A percentile compares a stretch with the other conserved stretches of the same genome.
These are phyloP conservation scores for Chlorella sp. DNA, from an alignment of 139 green algal genomes.

Conservation along the genomic window DNA sequence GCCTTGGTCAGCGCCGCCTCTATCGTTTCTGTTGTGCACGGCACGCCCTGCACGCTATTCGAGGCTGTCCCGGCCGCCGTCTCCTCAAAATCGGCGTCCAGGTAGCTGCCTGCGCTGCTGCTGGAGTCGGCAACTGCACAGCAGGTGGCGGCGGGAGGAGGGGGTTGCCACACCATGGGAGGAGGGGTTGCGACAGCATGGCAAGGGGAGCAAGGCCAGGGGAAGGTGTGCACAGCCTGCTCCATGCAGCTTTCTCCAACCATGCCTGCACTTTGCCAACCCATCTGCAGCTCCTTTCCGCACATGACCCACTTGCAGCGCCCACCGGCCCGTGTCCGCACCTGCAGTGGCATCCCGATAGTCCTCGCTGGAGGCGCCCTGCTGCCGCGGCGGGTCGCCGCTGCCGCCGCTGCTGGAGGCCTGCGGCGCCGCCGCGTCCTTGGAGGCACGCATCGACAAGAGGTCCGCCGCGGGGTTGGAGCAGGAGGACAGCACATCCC, in stretches of 20 bases:
- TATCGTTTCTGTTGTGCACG: conserved; percentile 43
- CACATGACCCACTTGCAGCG: too few relatives aligned
- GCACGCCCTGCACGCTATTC: conserved; percentile 13
- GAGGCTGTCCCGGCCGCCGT: neutral
- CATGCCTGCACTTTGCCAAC: too few relatives aligned
- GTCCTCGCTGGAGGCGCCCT: neutral
- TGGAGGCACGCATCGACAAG: neutral
- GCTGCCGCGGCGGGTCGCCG: neutral
- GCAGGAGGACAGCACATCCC: conserved; percentile 49
- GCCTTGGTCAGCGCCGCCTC: conserved; percentile 56
- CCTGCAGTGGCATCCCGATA: neutral
- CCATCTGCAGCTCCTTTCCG: too few relatives aligned
- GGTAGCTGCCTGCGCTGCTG: conserved; percentile 14
- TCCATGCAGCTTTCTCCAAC: too few relatives aligned
- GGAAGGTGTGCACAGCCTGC: too few relatives aligned
- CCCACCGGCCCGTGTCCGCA: too few relatives aligned
- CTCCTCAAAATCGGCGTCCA: conserved; percentile 10
- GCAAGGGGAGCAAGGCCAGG: too few relatives aligned
- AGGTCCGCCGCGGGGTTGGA: neutral
- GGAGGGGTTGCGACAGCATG: too few relatives aligned
- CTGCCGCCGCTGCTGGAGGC: conserved; percentile 12
- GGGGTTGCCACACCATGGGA: too few relatives aligned
- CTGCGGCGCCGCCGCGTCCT: conserved; percentile 11
- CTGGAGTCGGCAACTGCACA: neutral
- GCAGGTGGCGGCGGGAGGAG: too few relatives aligned